Percentiles rank a stretch among this genome's conserved stretches.
These are phyloP conservation scores for Pterocarpus santalinus DNA, from an alignment of 306 rosid genomes.

Conservation along the genomic window DNA sequence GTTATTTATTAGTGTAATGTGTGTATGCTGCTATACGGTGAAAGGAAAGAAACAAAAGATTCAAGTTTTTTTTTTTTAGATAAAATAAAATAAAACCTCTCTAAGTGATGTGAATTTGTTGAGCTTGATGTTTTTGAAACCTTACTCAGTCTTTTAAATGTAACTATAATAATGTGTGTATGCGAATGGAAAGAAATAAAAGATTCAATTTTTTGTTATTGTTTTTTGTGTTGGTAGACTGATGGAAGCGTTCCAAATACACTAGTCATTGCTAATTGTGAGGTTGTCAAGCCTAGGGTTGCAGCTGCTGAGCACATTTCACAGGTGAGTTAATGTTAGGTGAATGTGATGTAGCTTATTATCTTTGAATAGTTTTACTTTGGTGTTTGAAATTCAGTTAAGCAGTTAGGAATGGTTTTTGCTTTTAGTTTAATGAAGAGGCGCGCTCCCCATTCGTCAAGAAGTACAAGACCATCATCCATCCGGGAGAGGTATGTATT, in stretches of 20 bases:
- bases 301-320: constrained; percentile 99
- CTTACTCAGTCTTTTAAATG: neutral
- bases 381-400: constrained; percentile 13
- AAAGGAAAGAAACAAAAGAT: neutral
- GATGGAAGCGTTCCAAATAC: constrained; percentile 99
- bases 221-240: constrained; percentile 56
- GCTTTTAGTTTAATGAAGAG: constrained; percentile 92
- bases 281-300: constrained; percentile 97
- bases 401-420: constrained; percentile 25
- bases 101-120: neutral
- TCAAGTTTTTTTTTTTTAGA: neutral
- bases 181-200: constrained; percentile 5
- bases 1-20: neutral
- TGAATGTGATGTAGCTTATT: neutral
- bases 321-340: constrained; percentile 64
- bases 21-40: constrained; percentile 1
- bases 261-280: constrained; percentile 96
- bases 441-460: constrained; percentile 99
- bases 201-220: neutral
- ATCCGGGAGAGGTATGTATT: constrained; percentile 93
- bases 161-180: neutral
- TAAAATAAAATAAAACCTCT: neutral
- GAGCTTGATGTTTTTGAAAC: neutral
- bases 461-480: constrained; percentile 99
- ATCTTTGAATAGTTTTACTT: constrained; percentile 13